These are phyloP conservation scores for Spathaspora sp. DNA, from an alignment of 805 yeast genomes.

Conservation along the genomic window DNA sequence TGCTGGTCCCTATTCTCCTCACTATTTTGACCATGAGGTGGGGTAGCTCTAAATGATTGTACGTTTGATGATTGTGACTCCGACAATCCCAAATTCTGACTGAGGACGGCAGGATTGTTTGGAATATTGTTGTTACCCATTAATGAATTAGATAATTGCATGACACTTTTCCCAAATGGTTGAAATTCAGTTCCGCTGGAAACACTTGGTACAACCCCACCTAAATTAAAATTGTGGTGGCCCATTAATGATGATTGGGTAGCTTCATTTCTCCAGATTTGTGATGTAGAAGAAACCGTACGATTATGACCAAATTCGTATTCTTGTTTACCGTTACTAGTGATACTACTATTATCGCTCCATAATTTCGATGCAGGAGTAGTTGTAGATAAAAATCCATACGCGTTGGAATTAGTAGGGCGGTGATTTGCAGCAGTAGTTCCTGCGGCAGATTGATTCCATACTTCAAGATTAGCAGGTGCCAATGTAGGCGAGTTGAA, in stretches of 20 bases:
- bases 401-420: not conserved
- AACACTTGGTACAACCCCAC: not conserved
- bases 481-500: conserved; percentile 6
- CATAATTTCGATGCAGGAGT: conserved; percentile 8
- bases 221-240: not conserved
- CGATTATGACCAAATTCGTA: conserved; percentile 14
- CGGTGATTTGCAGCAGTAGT: not conserved
- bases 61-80: not conserved
- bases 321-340: conserved; percentile 2
- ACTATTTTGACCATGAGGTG: not conserved
- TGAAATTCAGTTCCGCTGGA: conserved; percentile 6
- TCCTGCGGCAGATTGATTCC: not conserved
- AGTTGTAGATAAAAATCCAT: conserved; percentile 9
- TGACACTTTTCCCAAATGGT: conserved; percentile 6
- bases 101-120: not conserved
- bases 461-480: not conserved
- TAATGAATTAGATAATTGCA: conserved; percentile 3
- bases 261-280: conserved; percentile 21
- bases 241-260: not conserved
- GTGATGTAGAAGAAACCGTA: conserved; percentile 12
- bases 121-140: not conserved
- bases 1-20: not conserved
- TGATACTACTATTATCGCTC: conserved; percentile 8
- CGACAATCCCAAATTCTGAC: not conserved
- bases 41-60: not conserved